Conservation (phyloP, 2,329 filamentous ascomycete genomes). For the Teratosphaeria epicoccoides region DNA sequence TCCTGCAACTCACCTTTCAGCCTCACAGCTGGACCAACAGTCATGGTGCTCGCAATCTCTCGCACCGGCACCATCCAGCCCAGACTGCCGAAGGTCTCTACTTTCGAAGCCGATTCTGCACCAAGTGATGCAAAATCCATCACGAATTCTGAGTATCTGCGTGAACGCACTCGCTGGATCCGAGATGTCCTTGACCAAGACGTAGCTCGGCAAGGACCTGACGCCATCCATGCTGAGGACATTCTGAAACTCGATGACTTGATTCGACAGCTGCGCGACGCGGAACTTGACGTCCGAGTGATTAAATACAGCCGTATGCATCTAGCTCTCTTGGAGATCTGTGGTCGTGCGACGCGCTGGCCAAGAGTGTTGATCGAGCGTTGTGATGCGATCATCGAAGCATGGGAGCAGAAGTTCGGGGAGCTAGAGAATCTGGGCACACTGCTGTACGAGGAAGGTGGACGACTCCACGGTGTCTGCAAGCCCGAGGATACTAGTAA, state of each 20-base stretch:
- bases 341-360: conserved; percentile 38
- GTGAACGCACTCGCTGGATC: conserved; percentile 33
- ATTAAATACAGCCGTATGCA: conserved; percentile 38
- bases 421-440: conserved; percentile 28
- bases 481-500: conserved; percentile 28
- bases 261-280: conserved; percentile 22
- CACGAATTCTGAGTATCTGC: conserved; percentile 23
- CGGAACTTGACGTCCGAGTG: conserved; percentile 23
- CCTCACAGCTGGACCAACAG: background rate
- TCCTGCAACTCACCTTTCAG: background rate
- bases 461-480: conserved; percentile 34
- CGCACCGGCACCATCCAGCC: background rate
- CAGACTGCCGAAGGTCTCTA: background rate
- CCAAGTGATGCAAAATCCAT: background rate
- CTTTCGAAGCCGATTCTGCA: background rate
- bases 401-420: conserved; percentile 32
- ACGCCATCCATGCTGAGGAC: conserved; percentile 34
- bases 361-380: conserved; percentile 34
- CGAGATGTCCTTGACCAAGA: conserved; percentile 38
- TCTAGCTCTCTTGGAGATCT: conserved; percentile 32
- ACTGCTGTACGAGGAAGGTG: conserved; percentile 34
- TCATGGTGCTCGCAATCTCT: background rate
- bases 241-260: conserved; percentile 35
- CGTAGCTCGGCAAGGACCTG: conserved; percentile 36
- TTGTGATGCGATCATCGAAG: conserved; percentile 31